A percentile compares a stretch with the other conserved stretches of the same genome.
phyloP scores from a whole-genome alignment of 805 yeast genomes.

The Ogataea saltuana region DNA sequence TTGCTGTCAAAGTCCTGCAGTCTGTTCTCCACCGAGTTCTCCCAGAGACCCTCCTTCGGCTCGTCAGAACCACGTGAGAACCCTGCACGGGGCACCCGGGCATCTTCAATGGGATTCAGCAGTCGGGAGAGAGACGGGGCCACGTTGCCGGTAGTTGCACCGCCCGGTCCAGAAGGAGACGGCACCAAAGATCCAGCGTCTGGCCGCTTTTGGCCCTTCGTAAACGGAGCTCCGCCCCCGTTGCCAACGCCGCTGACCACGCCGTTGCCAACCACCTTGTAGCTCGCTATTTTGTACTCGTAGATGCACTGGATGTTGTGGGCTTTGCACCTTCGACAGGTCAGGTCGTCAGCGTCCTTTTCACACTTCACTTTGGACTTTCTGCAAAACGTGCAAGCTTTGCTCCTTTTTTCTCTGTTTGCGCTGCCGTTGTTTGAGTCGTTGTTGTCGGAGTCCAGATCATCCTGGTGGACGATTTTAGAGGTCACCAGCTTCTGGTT shows the following conservation, averaged over 20 bases:
- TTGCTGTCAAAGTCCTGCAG: conserved; percentile 42
- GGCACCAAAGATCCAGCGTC: too few relatives aligned
- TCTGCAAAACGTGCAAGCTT: conserved; percentile 66
- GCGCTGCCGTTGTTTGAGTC: not conserved
- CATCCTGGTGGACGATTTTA: conserved; percentile 21
- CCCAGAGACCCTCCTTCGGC: too few relatives aligned
- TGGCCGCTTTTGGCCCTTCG: not conserved
- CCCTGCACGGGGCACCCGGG: conserved; percentile 2
- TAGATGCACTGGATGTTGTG: conserved; percentile 56
- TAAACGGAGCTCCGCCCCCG: not conserved
- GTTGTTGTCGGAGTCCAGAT: not conserved
- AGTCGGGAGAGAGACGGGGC: conserved; percentile 19
- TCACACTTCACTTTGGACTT: conserved; percentile 63
- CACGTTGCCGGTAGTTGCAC: conserved; percentile 1
- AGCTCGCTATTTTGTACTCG: conserved; percentile 53
- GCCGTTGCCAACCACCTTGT: conserved; percentile 34
- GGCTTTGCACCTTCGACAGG: conserved; percentile 59
- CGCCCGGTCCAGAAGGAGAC: not conserved
- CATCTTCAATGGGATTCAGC: conserved; percentile 21
- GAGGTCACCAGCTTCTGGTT: conserved; percentile 20
- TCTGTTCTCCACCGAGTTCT: conserved; percentile 39
- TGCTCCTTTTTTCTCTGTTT: conserved; percentile 36
- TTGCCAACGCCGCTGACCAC: not conserved
- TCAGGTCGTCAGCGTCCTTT: conserved; percentile 43
- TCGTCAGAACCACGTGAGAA: conserved; percentile 1